A percentile compares a stretch with the other conserved stretches of the same genome.
Evolutionary conservation across 345 rosid species (phyloP).

Genomic region (Murraya koenigii): DNA sequence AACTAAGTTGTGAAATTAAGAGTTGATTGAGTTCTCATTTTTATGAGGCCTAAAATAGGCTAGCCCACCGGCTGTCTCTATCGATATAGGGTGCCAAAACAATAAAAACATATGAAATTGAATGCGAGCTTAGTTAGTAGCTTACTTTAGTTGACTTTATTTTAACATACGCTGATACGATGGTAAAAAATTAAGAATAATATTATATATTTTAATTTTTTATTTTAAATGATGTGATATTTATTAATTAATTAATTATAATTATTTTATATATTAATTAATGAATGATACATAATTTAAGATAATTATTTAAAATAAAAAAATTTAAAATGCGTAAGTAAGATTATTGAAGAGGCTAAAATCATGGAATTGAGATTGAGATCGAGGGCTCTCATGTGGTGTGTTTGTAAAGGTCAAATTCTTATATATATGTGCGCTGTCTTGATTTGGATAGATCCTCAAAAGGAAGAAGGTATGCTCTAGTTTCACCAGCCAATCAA

Average conservation of each 20-base stretch:
- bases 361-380: background rate
- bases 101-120: too few relatives aligned
- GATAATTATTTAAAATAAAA: too few relatives aligned
- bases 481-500: constrained; percentile 16
- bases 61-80: background rate
- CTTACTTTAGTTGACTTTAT: background rate
- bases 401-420: constrained; percentile 20
- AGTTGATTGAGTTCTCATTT: background rate
- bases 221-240: too few relatives aligned
- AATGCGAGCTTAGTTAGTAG: too few relatives aligned
- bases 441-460: constrained; percentile 30
- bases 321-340: too few relatives aligned
- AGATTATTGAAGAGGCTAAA: background rate
- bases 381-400: constrained; percentile 7
- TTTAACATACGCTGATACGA: background rate
- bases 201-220: too few relatives aligned
- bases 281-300: too few relatives aligned
- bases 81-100: background rate
- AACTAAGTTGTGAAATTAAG: too few relatives aligned
- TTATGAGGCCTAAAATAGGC: constrained; percentile 13
- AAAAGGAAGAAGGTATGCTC: background rate
- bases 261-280: too few relatives aligned
- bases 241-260: too few relatives aligned
- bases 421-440: constrained; percentile 1
- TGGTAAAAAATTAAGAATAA: too few relatives aligned